phyloP scores from a whole-genome alignment of 441 rosid species.

The Isatis lusitanica region DNA sequence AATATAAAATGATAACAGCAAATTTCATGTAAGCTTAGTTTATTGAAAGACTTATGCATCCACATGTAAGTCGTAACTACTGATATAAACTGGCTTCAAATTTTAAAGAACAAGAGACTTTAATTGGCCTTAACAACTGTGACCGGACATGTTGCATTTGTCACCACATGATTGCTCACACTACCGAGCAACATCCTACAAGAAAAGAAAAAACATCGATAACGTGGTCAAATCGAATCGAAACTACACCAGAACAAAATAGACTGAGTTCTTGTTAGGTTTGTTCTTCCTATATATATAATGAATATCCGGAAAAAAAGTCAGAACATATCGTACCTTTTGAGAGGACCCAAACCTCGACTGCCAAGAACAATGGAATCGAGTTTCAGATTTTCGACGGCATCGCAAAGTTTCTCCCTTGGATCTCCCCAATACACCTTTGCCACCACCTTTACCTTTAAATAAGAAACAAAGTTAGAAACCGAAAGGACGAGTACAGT shows the following conservation, averaged over 20 bases:
- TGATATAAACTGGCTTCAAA: background rate
- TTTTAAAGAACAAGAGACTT: constrained; percentile 7
- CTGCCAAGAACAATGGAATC: constrained; percentile 76
- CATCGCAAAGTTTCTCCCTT: constrained; percentile 85
- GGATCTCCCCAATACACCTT: constrained; percentile 91
- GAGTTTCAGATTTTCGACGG: constrained; percentile 71
- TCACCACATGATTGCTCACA: constrained; percentile 89
- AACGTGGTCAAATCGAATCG: too few species aligned
- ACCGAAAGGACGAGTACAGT: background rate
- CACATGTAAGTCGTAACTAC: background rate
- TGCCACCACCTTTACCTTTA: constrained; percentile 50
- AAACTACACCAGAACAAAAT: too few species aligned
- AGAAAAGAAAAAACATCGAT: background rate
- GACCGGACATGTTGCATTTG: constrained; percentile 76
- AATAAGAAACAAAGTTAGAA: background rate
- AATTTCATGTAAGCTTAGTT: background rate
- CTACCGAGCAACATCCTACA: constrained; percentile 86
- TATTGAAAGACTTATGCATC: constrained; percentile 10
- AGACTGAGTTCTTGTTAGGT: background rate
- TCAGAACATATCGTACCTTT: constrained; percentile 44
- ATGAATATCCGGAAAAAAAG: background rate
- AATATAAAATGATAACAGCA: background rate
- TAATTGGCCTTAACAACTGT: constrained; percentile 69
- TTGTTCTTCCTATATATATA: background rate
- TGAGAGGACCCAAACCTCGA: constrained; percentile 88